Base-by-base conservation (phyloP, 768 basidiomycete genomes). In the Ramaria sp. region DNA sequence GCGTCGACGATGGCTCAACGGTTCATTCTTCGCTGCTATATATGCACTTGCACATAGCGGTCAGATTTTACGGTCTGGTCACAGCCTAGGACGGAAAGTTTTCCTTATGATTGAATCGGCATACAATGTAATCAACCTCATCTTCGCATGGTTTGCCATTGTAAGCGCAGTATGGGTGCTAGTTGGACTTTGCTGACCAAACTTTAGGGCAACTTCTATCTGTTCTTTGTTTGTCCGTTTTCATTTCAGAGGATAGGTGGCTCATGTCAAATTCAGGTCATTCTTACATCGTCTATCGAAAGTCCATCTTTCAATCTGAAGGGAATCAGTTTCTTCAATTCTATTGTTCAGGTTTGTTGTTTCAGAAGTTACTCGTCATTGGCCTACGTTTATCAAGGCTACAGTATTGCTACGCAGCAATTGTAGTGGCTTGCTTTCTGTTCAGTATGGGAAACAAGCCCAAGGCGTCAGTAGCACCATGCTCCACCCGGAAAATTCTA, bases 371-470 rank as follows among this genome's bases (percentile, higher is more conserved):
- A 39, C 11, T 47, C 59, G 20, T 19, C 37, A 51, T 58, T 49
- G 59, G 39, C 56, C 58, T 7, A 24, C 20, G 17, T 56, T 59
- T 12, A 63, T 9, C 42, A 43, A 43, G 59, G 54, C 49, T 19
- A 10, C 63, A 93, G 84, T 95, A 90, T 67, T 70, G 84, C 34
- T 84, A 96, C 77, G 83, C 85, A 4, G 88, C 88, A 3, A 78
- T 90, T 42, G 78, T 98, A 30, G 78, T 93, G n/a, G 85, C 88
- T 7, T 87, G 84, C 62, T 96, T 97, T 76, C 73, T 96, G 1
- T 88, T 96, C 68, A 88, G 91, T 0, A 95, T 97, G 92, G 94
- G 94, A 17, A 96, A 96, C 69, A 86, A 88, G 66, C 93, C 93
- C 4, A 78, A 81, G 71, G 83, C 88, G 90, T 92, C 61, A 62